Conservation (phyloP, 208 protist species). For the Wallacemonas rigidus region DNA sequence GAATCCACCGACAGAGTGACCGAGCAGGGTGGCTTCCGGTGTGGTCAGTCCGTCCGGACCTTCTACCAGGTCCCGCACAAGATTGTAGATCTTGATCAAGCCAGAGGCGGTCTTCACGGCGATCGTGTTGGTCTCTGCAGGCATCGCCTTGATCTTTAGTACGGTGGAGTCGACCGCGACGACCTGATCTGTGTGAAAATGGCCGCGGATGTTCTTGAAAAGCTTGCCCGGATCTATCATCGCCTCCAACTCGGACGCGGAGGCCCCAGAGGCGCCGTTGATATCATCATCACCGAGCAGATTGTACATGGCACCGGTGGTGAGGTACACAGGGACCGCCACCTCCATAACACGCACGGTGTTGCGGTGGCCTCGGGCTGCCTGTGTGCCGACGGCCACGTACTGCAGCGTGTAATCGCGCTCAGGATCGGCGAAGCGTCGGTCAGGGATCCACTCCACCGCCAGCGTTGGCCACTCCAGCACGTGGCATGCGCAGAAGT, state of each 20-base stretch:
- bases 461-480: constrained; percentile 62
- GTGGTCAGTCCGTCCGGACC: constrained; percentile 23
- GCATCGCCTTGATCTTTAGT: constrained; percentile 57
- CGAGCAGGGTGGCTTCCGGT: constrained; percentile 41
- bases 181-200: constrained; percentile 45
- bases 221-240: constrained; percentile 41
- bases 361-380: constrained; percentile 24
- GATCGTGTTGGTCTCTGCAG: constrained; percentile 45
- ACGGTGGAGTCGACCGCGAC: constrained; percentile 43
- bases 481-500: constrained; percentile 47
- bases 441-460: constrained; percentile 65
- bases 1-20: constrained; percentile 52
- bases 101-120: constrained; percentile 53
- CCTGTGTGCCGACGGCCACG: constrained; percentile 54
- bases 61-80: constrained; percentile 28
- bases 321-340: constrained; percentile 34
- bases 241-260: constrained; percentile 21
- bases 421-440: constrained; percentile 37
- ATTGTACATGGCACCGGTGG: constrained; percentile 37
- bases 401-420: constrained; percentile 66
- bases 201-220: constrained; percentile 48
- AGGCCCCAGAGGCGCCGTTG: constrained; percentile 20
- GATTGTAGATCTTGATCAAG: constrained; percentile 50
- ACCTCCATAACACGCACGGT: constrained; percentile 60
- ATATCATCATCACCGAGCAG: constrained; percentile 46